phyloP scores from a whole-genome alignment of 257 asterid species.

The Paulownia fortunei region DNA sequence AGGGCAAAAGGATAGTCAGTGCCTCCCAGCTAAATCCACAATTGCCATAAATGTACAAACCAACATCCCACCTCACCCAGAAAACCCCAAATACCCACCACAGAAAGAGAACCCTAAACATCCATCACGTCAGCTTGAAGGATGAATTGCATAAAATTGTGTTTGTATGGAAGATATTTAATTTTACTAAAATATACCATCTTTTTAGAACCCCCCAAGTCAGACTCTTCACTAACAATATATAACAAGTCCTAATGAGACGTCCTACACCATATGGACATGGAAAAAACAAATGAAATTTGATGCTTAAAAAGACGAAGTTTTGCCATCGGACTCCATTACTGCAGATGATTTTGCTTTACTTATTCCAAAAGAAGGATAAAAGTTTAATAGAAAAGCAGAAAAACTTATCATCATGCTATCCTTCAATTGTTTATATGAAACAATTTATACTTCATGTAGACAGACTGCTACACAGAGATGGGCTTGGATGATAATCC shows the following conservation, averaged over 20 bases:
- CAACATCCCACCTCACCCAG: neutral
- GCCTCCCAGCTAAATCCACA: neutral
- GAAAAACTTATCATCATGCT: neutral
- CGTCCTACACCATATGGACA: slow-evolving; percentile 5
- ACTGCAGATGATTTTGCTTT: neutral
- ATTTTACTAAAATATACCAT: neutral
- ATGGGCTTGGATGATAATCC: neutral
- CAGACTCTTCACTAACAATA: neutral
- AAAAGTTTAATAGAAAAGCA: neutral
- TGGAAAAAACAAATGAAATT: neutral
- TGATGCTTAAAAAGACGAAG: neutral
- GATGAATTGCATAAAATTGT: neutral
- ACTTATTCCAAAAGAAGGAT: neutral
- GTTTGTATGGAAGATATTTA: neutral
- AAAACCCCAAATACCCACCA: slow-evolving; percentile 21
- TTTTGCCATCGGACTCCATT: neutral
- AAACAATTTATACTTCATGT: neutral
- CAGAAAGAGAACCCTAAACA: neutral
- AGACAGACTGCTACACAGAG: neutral
- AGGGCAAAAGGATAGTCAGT: neutral
- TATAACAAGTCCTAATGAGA: neutral
- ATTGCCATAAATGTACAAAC: neutral
- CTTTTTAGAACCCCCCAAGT: neutral
- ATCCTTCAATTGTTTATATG: neutral
- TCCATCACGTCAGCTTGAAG: slow-evolving; percentile 1